A percentile compares a stretch with the other conserved stretches of the same genome.
Evolutionary conservation across 305 asterid species (phyloP).

Genomic region (Fraxinus angustifolia): DNA sequence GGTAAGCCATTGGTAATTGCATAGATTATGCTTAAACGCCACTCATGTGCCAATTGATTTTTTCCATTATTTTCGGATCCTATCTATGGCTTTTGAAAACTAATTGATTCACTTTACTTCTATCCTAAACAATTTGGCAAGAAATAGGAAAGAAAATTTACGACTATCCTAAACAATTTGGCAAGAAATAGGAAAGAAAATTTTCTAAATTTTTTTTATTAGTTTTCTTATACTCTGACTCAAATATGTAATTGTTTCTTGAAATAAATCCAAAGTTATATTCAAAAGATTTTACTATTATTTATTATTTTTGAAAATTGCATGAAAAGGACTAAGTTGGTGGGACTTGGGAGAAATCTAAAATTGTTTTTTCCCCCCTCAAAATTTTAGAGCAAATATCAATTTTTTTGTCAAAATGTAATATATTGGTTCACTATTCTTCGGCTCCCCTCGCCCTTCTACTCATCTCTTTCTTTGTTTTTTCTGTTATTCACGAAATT

Average conservation of each 20-base stretch:
- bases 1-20: constrained; percentile 22
- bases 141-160: background rate
- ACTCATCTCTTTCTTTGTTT: background rate
- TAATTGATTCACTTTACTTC: constrained; percentile 6
- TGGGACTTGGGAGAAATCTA: background rate
- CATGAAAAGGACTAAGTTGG: background rate
- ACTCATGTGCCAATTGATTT: constrained; percentile 6
- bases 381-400: background rate
- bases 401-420: background rate
- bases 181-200: background rate
- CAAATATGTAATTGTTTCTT: background rate
- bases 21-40: constrained; percentile 29
- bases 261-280: background rate
- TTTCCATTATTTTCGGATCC: background rate
- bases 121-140: background rate
- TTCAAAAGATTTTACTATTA: background rate
- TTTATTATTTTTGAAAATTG: background rate
- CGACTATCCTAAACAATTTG: background rate
- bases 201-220: background rate
- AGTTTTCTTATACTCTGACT: background rate
- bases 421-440: too few relatives aligned
- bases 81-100: background rate
- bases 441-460: too few relatives aligned
- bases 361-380: too few relatives aligned
- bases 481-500: background rate